Evolutionary conservation across 2,329 filamentous ascomycete genomes (phyloP), one percentile per base, ranked within the genome.

Genomic region (Fusarium keratoplasticum): DNA sequence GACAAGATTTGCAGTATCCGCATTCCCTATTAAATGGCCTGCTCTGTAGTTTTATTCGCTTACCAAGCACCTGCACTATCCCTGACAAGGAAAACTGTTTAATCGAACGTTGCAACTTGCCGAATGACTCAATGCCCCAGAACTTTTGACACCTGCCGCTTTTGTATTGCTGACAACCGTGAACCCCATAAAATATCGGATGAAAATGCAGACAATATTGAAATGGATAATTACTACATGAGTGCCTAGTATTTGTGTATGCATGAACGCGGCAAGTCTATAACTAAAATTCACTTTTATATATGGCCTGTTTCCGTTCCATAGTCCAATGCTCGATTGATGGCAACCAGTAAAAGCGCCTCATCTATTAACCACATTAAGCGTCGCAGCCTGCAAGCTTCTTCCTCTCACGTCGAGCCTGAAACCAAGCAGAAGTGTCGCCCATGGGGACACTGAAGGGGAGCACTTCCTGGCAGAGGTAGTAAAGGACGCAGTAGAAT

Each of bases 381-480:
- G 62, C 61, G 2, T 18, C 40, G 13, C 55, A 66, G 7, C 25
- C 18, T 25, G 38, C 14, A 11, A 62, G 54, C 22, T 50, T 59
- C 62, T 38, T 70, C 18, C 50, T 57, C 33, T 66, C 55, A 40
- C 64, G 42, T 25, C 60, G 60, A 44, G 59, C 67, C 44, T 67
- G 20, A 25, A 72, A 69, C 64, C 64, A 72, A 20, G 47, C 58
- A 33, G 73, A 76, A 2, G 73, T 76, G 16, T 73, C 70, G 5
- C 77, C 77, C 75, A 79, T 72, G 2, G 77, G 77, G 3, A 79
- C 35, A 3, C 47, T 29, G 31, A 79, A 79, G 3, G 69, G 67
- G 3, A 79, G 54, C 3, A 73, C 73, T 10, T 79, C 76, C 50
- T 77, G 61, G 57, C 77, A 80, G 4, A 80, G 64, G 18, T 78